Evolutionary conservation across 2,329 filamentous ascomycete genomes (phyloP).

Genomic region (Myriosclerotinia duriaeana): DNA sequence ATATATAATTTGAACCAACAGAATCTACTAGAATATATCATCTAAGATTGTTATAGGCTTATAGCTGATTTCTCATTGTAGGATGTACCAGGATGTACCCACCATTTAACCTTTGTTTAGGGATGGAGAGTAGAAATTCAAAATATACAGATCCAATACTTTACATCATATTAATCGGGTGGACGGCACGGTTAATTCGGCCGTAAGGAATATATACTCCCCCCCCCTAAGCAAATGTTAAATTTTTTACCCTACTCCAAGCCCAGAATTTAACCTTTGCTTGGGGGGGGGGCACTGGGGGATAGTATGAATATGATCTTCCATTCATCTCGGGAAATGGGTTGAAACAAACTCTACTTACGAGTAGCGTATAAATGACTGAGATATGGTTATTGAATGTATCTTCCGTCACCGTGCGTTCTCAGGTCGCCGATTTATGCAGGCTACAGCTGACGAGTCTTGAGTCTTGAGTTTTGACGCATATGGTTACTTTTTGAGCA

Average conservation of each 20-base stretch:
- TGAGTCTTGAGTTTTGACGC: background rate
- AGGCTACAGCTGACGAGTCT: background rate
- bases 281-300: no score
- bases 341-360: conserved; percentile 6
- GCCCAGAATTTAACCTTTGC: no score
- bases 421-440: conserved; percentile 4
- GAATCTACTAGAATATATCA: no score
- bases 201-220: no score
- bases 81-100: no score
- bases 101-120: no score
- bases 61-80: no score
- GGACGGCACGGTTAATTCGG: conserved; percentile 6
- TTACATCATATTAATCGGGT: background rate
- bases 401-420: background rate
- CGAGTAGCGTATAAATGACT: background rate
- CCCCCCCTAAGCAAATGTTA: no score
- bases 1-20: no score
- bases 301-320: background rate
- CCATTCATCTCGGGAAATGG: background rate
- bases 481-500: background rate
- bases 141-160: background rate
- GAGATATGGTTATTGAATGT: background rate
- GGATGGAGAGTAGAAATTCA: background rate
- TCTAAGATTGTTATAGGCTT: no score
- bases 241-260: no score